Evolutionary conservation across 1,139 yeast genomes (phyloP).

Genomic region (Debaryomyces coudertii): DNA sequence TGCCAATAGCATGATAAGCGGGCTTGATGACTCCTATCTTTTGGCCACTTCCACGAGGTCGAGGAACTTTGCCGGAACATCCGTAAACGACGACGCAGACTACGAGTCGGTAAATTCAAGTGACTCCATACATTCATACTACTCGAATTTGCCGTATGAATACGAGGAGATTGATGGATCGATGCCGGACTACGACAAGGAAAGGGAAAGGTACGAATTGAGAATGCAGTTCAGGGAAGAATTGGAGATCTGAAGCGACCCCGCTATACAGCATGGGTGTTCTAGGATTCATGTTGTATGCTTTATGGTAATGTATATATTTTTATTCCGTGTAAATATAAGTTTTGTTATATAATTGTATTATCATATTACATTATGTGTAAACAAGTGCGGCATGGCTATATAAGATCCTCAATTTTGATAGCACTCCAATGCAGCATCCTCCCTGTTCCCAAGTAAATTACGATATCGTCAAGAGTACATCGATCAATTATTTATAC

Average conservation of each 20-base stretch:
- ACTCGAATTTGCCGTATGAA: constrained; percentile 17
- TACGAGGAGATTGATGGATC: constrained; percentile 19
- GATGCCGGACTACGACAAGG: constrained; percentile 27
- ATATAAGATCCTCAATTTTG: no score
- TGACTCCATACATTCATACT: constrained; percentile 26
- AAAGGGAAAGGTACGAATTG: constrained; percentile 42
- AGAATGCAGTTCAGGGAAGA: constrained; percentile 30
- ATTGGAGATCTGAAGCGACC: constrained; percentile 3
- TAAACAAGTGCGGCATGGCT: neutral
- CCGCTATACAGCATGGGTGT: no score
- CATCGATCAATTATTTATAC: neutral
- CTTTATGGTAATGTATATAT: neutral
- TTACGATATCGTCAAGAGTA: neutral
- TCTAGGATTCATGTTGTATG: neutral
- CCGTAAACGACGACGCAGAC: constrained; percentile 18
- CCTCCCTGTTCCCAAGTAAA: no score
- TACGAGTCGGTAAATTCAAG: constrained; percentile 20
- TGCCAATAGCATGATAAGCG: constrained; percentile 8
- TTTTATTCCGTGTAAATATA: neutral
- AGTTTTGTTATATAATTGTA: no score
- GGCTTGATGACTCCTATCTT: constrained; percentile 33
- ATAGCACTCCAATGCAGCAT: no score
- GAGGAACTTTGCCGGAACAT: constrained; percentile 39
- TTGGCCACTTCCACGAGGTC: constrained; percentile 28
- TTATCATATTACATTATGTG: no score